Base-by-base conservation (phyloP, 2,329 filamentous ascomycete genomes). In the Sphaerulina musiva region DNA sequence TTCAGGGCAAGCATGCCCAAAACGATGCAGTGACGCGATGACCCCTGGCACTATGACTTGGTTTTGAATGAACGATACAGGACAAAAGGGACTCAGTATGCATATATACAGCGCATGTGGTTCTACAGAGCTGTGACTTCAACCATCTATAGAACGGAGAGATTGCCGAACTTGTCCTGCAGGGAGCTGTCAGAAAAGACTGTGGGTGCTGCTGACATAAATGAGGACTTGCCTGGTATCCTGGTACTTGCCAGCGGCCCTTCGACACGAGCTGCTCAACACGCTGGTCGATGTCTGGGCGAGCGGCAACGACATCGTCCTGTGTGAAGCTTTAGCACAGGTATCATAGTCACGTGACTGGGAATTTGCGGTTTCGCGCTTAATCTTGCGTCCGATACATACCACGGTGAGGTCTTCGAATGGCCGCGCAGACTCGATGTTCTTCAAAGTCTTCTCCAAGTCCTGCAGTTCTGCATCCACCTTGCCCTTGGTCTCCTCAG, bases 121-220 rank as follows among this genome's bases (percentile, higher is more conserved):
- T 46, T 59, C 59, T 61, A 63, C 60, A 54, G 51, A 54, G 61
- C 55, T 54, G 50, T 49, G 46, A 48, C 48, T 56, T 49, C 44
- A 53, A 48, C 68, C 68, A 72, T 82, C 83, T 95, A 98, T 74
- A 97, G 80, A 68, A 95, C 78, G 68, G 93, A 92, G 68, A 97
- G 85, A 74, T 97, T 91, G 80, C 93, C 93, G 77, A 97, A 98
- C 83, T 91, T 95, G 84, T 98, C 93, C 92, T 97, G 69, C 64
- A 69, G 45, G 46, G 32, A 49, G n/a, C 46, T 20, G 20, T 43
- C 39, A 40, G n/a, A 11, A 3, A 47, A 23, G 6, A 10, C 10
- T 23, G 6, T 39, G 20, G 17, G 17, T 12, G 10, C 12, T 31
- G 26, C 9, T 6, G 20, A 44, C 23, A 41, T 14, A 8, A 42